Conservation (phyloP, 2,329 filamentous ascomycete species). For the Cytospora piceicola region DNA sequence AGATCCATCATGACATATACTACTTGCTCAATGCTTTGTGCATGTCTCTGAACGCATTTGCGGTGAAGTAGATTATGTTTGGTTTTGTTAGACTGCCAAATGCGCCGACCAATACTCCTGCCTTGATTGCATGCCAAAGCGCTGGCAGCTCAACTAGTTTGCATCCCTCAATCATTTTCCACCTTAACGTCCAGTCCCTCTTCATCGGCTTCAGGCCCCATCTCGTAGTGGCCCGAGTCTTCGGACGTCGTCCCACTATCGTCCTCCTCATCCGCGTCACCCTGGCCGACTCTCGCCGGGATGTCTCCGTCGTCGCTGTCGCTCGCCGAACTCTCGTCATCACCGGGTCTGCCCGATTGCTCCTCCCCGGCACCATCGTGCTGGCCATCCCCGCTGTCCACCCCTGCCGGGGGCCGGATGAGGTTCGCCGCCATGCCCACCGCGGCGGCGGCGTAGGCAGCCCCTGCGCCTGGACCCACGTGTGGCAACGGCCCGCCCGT, state of each 20-base stretch:
- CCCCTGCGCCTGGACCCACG: neutral
- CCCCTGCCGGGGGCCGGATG: neutral
- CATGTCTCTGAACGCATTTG: neutral
- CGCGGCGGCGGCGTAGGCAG: constrained; percentile 13
- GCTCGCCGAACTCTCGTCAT: neutral
- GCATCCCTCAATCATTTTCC: neutral
- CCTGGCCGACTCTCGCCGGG: neutral
- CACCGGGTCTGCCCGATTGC: neutral
- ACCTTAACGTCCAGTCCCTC: constrained; percentile 6
- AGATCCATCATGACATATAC: neutral
- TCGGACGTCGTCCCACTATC: neutral
- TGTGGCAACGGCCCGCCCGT: neutral
- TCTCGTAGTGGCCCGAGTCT: neutral
- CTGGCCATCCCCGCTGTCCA: neutral
- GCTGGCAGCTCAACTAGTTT: neutral
- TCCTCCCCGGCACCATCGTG: neutral
- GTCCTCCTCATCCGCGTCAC: neutral
- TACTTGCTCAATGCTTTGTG: neutral
- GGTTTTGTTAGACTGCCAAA: neutral
- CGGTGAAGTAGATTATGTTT: neutral
- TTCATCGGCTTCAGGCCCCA: neutral
- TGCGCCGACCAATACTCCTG: neutral
- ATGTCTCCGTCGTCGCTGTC: constrained; percentile 2
- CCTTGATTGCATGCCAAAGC: neutral
- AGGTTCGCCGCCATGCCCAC: constrained; percentile 5